A percentile compares a stretch with the other conserved stretches of the same genome.
These are phyloP conservation scores for Cryptococcus wingfieldii DNA, from an alignment of 1,284 basidiomycete species.

Conservation along the genomic window DNA sequence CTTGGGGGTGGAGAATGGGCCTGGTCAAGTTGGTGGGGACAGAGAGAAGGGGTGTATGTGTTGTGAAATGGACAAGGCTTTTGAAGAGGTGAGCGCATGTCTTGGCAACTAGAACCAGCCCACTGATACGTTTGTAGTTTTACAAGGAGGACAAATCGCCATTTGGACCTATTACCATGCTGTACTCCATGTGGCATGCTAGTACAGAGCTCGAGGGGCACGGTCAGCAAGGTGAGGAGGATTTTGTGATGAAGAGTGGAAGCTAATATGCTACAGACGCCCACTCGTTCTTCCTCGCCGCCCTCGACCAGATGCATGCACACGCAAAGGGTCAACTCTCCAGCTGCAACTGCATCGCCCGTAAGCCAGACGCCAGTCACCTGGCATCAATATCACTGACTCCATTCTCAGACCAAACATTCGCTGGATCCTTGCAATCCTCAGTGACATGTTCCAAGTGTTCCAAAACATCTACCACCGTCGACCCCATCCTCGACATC, in stretches of 20 bases:
- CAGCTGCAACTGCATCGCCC: conserved; percentile 82
- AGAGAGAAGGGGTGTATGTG: conserved; percentile 70
- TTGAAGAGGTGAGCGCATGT: conserved; percentile 62
- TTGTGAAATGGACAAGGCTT: conserved; percentile 92
- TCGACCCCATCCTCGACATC: conserved; percentile 87
- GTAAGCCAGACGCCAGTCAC: conserved; percentile 22
- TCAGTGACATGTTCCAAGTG: conserved; percentile 79
- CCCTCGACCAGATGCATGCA: conserved; percentile 77
- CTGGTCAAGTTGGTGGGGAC: conserved; percentile 21
- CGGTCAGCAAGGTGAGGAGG: conserved; percentile 68
- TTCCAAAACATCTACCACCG: conserved; percentile 67
- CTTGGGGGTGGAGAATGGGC: conserved; percentile 15
- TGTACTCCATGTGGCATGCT: conserved; percentile 81
- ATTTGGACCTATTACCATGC: conserved; percentile 77
- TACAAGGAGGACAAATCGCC: conserved; percentile 66
- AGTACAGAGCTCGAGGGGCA: conserved; percentile 80
- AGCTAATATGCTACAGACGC: conserved; percentile 27
- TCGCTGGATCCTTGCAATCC: conserved; percentile 80
- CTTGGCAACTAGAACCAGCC: not conserved
- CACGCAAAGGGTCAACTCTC: conserved; percentile 59
- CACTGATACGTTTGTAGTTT: conserved; percentile 53
- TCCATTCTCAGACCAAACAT: conserved; percentile 61
- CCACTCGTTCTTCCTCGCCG: conserved; percentile 66
- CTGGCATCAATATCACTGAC: not conserved
- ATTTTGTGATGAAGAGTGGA: not conserved